A percentile compares a stretch with the other conserved stretches of the same genome.
These are phyloP conservation scores for Ziziphus jujuba DNA, from an alignment of 306 rosid species.

Conservation along the genomic window DNA sequence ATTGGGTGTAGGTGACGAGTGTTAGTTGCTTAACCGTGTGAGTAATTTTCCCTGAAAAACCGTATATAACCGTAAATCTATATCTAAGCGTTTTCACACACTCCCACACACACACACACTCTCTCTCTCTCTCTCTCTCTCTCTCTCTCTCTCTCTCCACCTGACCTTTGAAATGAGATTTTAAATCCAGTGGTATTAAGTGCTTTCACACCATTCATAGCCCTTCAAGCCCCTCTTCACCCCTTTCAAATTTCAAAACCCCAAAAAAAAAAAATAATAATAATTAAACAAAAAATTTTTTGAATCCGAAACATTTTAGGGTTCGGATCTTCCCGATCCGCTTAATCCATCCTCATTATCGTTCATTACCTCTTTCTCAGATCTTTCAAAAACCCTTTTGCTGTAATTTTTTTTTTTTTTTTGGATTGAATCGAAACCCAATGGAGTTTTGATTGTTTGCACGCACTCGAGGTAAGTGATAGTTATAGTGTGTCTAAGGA, in stretches of 20 bases:
- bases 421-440: constrained; percentile 21
- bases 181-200: constrained; percentile 33
- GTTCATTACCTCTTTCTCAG: constrained; percentile 28
- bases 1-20: not conserved
- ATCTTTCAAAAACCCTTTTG: constrained; percentile 36
- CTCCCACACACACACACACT: too few species aligned
- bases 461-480: constrained; percentile 40
- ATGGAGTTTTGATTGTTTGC: constrained; percentile 46
- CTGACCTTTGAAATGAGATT: constrained; percentile 30
- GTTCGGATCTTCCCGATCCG: constrained; percentile 63
- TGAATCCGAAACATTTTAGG: constrained; percentile 57
- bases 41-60: constrained; percentile 21
- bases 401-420: not conserved
- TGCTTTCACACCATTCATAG: constrained; percentile 7
- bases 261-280: not conserved
- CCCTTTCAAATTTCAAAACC: constrained; percentile 31
- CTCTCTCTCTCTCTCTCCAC: constrained; percentile 11
- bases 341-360: constrained; percentile 24
- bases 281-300: constrained; percentile 8
- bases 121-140: constrained; percentile 2
- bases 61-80: constrained; percentile 22
- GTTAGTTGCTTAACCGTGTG: constrained; percentile 12
- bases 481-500: not conserved
- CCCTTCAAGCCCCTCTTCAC: constrained; percentile 6
- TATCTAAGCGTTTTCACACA: not conserved